These are phyloP conservation scores for Zychaea mexicana DNA, from an alignment of 371 early-diverging fungal species.

Conservation along the genomic window DNA sequence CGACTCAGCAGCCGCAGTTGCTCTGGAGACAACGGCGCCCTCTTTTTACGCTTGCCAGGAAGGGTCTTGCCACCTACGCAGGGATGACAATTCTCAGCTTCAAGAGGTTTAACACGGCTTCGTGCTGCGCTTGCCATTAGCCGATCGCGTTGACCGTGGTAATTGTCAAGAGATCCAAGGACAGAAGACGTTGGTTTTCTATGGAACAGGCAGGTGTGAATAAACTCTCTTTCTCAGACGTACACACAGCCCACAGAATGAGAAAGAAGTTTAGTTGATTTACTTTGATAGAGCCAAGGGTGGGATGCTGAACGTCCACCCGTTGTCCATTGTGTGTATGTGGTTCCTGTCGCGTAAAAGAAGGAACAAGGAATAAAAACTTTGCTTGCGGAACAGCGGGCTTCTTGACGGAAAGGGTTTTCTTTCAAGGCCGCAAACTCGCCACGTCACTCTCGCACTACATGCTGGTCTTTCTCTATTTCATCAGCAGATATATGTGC, in stretches of 20 bases:
- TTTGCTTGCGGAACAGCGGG: background rate
- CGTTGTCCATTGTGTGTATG: background rate
- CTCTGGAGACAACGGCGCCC: constrained; percentile 32
- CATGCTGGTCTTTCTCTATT: background rate
- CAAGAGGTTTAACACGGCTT: background rate
- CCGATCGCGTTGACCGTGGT: background rate
- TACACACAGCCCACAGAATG: too few relatives aligned
- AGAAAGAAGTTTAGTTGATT: too few relatives aligned
- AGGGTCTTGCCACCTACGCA: constrained; percentile 33
- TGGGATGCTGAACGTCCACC: background rate
- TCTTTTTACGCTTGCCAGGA: constrained; percentile 12
- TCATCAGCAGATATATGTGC: too few relatives aligned
- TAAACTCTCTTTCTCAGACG: too few relatives aligned
- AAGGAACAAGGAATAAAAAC: too few relatives aligned
- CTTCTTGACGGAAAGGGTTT: background rate
- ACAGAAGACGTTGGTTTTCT: background rate
- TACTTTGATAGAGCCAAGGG: background rate
- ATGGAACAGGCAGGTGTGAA: too few relatives aligned
- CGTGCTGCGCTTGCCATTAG: background rate
- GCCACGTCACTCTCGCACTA: background rate
- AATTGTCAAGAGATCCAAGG: constrained; percentile 8
- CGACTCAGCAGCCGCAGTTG: constrained; percentile 41
- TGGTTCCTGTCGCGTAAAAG: too few relatives aligned
- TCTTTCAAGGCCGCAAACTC: background rate
- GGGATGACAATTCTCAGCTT: constrained; percentile 5